These are phyloP conservation scores for Candida sp. DNA, from an alignment of 1,139 yeast species.

Conservation along the genomic window DNA sequence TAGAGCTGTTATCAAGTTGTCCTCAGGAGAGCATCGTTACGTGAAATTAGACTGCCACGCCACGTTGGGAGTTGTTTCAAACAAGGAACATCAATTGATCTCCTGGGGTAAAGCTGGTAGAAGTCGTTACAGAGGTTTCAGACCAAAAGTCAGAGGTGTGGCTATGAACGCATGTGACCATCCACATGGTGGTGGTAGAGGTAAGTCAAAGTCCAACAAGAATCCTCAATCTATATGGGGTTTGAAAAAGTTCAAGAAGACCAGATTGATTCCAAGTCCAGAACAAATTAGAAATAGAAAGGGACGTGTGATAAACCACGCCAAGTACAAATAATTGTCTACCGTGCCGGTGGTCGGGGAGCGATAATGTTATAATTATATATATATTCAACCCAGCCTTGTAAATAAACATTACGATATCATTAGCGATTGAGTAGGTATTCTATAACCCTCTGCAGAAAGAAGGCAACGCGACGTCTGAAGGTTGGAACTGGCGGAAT, in stretches of 20 bases:
- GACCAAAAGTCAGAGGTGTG: slow-evolving; percentile 98
- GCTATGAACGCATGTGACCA: slow-evolving; percentile 99
- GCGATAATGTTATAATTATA: too few species aligned
- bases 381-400: slow-evolving; percentile 1
- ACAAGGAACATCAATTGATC: slow-evolving; percentile 89
- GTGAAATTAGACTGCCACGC: slow-evolving; percentile 89
- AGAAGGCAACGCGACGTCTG: slow-evolving; percentile 8
- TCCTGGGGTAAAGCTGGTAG: slow-evolving; percentile 98
- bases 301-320: slow-evolving; percentile 13
- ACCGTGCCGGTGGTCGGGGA: too few species aligned
- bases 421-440: background rate
- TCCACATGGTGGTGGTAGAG: slow-evolving; percentile 99
- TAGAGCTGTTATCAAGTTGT: slow-evolving; percentile 79
- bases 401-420: slow-evolving; percentile 3
- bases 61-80: slow-evolving; percentile 94
- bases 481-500: slow-evolving; percentile 9
- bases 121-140: slow-evolving; percentile 87
- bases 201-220: slow-evolving; percentile 97
- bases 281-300: slow-evolving; percentile 14
- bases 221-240: slow-evolving; percentile 98
- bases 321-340: slow-evolving; percentile 4
- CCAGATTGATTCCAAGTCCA: slow-evolving; percentile 48
- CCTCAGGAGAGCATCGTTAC: slow-evolving; percentile 94
- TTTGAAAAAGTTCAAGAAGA: slow-evolving; percentile 91
- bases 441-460: slow-evolving; percentile 16